These are phyloP conservation scores for Phoma herbarum DNA, from an alignment of 2,329 filamentous ascomycete species.

Conservation along the genomic window DNA sequence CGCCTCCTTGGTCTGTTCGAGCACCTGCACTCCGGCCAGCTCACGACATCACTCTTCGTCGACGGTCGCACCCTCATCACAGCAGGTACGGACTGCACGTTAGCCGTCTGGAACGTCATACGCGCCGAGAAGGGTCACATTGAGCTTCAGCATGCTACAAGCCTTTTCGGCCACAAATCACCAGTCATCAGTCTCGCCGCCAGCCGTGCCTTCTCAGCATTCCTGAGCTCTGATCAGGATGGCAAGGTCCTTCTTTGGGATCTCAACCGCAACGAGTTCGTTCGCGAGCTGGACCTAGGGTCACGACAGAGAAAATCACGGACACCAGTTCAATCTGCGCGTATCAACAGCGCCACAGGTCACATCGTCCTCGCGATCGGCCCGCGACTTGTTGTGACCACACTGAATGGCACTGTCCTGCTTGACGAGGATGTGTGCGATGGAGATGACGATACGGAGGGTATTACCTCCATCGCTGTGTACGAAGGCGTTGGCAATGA, in stretches of 20 bases:
- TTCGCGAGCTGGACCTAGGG: conserved; percentile 71
- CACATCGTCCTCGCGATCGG: conserved; percentile 88
- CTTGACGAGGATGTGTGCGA: conserved; percentile 83
- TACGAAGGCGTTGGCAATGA: conserved; percentile 92
- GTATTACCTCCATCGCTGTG: conserved; percentile 83
- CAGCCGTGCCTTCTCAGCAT: conserved; percentile 85
- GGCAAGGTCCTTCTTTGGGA: conserved; percentile 93
- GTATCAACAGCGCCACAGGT: conserved; percentile 89
- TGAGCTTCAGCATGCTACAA: conserved; percentile 79
- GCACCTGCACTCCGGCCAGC: conserved; percentile 89
- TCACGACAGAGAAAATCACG: conserved; percentile 33
- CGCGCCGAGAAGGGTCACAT: conserved; percentile 68
- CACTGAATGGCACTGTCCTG: conserved; percentile 84
- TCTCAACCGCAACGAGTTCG: conserved; percentile 86
- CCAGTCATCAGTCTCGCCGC: conserved; percentile 84
- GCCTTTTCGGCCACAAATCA: conserved; percentile 88
- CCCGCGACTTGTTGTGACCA: conserved; percentile 78
- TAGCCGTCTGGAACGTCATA: conserved; percentile 82
- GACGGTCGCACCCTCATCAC: conserved; percentile 93
- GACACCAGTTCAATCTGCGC: conserved; percentile 70
- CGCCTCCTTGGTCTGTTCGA: conserved; percentile 89
- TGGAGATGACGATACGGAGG: conserved; percentile 68
- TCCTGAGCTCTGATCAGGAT: conserved; percentile 83
- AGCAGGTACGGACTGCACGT: conserved; percentile 88
- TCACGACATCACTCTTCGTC: conserved; percentile 83